Percentiles rank a stretch among this genome's conserved stretches.
These are phyloP conservation scores for Lipomyces chichibuensis DNA, from an alignment of 805 yeast genomes.

Conservation along the genomic window DNA sequence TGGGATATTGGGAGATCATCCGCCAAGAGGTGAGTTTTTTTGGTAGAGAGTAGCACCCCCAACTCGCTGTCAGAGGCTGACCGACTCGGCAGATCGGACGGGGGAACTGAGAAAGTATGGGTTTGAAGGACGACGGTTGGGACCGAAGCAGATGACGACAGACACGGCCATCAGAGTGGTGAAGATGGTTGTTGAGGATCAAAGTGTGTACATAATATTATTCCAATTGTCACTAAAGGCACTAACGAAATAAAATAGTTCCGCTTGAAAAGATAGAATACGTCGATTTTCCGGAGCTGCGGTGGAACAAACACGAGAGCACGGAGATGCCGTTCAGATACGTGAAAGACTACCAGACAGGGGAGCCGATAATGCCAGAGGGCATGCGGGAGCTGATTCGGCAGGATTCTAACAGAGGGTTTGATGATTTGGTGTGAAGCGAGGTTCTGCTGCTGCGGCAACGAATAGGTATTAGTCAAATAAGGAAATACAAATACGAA, in stretches of 20 bases:
- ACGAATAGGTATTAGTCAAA: too few species aligned
- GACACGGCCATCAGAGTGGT: constrained; percentile 96
- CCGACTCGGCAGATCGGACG: constrained; percentile 65
- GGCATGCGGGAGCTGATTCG: constrained; percentile 90
- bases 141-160: constrained; percentile 92
- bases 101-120: constrained; percentile 87
- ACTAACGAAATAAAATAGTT: not conserved
- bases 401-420: constrained; percentile 79
- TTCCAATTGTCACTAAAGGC: too few species aligned
- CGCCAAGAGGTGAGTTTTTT: constrained; percentile 47
- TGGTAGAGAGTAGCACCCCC: not conserved
- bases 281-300: constrained; percentile 91
- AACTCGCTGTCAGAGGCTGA: constrained; percentile 51
- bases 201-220: constrained; percentile 38
- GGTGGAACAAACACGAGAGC: constrained; percentile 83
- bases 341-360: constrained; percentile 58
- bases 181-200: constrained; percentile 68
- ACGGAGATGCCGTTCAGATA: constrained; percentile 98
- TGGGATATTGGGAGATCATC: constrained; percentile 68
- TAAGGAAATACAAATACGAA: too few species aligned
- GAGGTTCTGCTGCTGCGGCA: too few species aligned
- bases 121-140: constrained; percentile 83
- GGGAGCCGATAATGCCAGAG: constrained; percentile 81
- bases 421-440: constrained; percentile 40
- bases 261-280: constrained; percentile 75